Evolutionary conservation across 2,329 filamentous ascomycete species (phyloP), one percentile per base, ranked within the genome.

Genomic region (Nemania serpens): DNA sequence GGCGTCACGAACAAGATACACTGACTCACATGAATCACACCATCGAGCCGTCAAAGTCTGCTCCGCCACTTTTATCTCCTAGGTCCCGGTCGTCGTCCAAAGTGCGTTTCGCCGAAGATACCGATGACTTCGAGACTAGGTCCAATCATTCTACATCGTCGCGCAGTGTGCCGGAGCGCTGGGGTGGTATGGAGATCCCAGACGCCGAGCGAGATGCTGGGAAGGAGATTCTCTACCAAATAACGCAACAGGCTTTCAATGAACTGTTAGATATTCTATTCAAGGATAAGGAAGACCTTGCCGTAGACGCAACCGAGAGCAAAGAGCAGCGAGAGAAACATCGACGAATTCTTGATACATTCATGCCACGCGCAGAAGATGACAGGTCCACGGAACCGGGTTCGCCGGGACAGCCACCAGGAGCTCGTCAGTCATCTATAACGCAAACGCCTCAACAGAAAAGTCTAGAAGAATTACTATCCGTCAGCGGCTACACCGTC

Each of bases 201-300:
- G 87, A 91, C 66, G 88, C 89, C 0, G 93, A 97, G 74, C 84
- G 84, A 61, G 93, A 97, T 73, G 88, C 91, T 5, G 92, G 91
- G 39, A 91, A 90, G 68, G 92, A 98, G 72, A 90, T 97, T 3
- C 79, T 98, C 1, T 97, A 96, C 71, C 91, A 97, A 73, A 88
- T 96, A 34, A 93, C 91, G 0, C 93, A 97, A 74, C 90, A 97
- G 75, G 90, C 92, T 0, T 91, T 97, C 77, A 97, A 98, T 70
- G 93, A 98, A 75, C 80, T 98, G 2, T 84, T 99, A 0, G 91
- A 98, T 71, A 84, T 88, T 1, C 81, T 99, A 0, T 99, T 99
- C 78, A 89, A 89, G 67, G 81, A 84, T 4, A 89, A 89, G 66
- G 94, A 98, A 74, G 88, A 93, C 64, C 74, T 91, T 17, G 88